A percentile compares a stretch with the other conserved stretches of the same genome.
phyloP scores from a whole-genome alignment of 768 basidiomycete species.

The Boletellus ananas region DNA sequence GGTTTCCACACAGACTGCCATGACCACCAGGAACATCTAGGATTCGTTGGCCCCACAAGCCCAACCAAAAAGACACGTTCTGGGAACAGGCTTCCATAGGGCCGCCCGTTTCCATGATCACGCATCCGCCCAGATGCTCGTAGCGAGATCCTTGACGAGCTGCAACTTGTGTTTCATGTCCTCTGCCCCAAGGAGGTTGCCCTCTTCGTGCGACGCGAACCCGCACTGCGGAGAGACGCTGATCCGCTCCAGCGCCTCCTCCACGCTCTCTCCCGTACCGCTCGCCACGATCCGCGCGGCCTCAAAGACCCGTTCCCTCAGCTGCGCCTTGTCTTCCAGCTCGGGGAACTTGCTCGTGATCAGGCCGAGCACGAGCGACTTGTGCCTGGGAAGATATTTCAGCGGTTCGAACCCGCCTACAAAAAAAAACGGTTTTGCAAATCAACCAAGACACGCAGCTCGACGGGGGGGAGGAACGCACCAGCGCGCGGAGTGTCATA shows the following conservation, averaged over 20 bases:
- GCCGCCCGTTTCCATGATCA: background rate
- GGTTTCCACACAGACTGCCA: too few relatives aligned
- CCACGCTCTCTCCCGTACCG: slow-evolving; percentile 34
- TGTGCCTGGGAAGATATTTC: slow-evolving; percentile 32
- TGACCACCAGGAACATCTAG: too few relatives aligned
- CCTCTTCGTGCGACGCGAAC: slow-evolving; percentile 45
- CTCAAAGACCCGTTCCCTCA: slow-evolving; percentile 38
- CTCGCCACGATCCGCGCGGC: slow-evolving; percentile 43
- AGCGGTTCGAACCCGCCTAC: slow-evolving; percentile 33
- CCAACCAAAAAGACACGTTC: too few relatives aligned
- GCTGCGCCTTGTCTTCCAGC: slow-evolving; percentile 40
- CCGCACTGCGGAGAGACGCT: slow-evolving; percentile 51
- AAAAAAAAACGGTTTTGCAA: background rate
- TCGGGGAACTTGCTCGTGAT: slow-evolving; percentile 41
- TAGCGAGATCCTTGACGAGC: slow-evolving; percentile 37
- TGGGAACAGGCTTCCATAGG: too few relatives aligned
- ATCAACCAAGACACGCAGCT: too few relatives aligned
- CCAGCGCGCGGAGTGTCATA: slow-evolving; percentile 48
- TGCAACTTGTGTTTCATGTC: slow-evolving; percentile 32
- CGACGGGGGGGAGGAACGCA: slow-evolving; percentile 1
- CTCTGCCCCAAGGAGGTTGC: slow-evolving; percentile 36
- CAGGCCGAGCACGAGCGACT: slow-evolving; percentile 40
- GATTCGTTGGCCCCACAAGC: too few relatives aligned
- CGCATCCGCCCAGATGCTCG: slow-evolving; percentile 32
- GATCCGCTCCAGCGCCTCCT: slow-evolving; percentile 38